Evolutionary conservation across 805 yeast genomes (phyloP).

Genomic region (Torulaspora franciscae): DNA sequence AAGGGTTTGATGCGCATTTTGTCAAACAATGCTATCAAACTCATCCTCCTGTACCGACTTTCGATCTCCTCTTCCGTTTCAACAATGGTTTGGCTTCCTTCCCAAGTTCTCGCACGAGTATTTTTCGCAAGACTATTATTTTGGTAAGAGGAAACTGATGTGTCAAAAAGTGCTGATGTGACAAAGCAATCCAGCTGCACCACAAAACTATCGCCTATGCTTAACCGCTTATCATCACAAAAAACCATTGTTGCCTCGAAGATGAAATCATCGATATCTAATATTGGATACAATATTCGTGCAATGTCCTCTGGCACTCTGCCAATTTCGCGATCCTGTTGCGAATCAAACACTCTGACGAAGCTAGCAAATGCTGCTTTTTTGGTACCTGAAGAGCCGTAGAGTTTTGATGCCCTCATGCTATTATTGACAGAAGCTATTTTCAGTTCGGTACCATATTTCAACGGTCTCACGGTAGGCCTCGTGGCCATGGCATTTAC

Average conservation of each 20-base stretch:
- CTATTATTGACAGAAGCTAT: conserved; percentile 37
- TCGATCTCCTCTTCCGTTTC: conserved; percentile 53
- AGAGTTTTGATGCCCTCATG: conserved; percentile 19
- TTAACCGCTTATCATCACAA: conserved; percentile 49
- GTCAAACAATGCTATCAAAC: conserved; percentile 52
- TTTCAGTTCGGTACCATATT: conserved; percentile 42
- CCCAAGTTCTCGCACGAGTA: conserved; percentile 18
- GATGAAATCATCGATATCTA: conserved; percentile 50
- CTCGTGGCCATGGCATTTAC: conserved; percentile 70
- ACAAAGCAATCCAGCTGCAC: conserved; percentile 66
- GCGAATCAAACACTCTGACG: conserved; percentile 33
- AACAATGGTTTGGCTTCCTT: conserved; percentile 22
- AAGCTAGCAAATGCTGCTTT: conserved; percentile 32
- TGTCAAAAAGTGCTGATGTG: conserved; percentile 34
- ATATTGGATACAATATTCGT: conserved; percentile 52
- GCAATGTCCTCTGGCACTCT: conserved; percentile 70
- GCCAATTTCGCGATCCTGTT: conserved; percentile 57
- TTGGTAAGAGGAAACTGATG: conserved; percentile 6
- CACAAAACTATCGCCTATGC: conserved; percentile 72
- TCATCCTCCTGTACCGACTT: conserved; percentile 49
- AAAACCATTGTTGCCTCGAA: conserved; percentile 57
- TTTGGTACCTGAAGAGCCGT: conserved; percentile 23
- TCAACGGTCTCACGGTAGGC: conserved; percentile 45
- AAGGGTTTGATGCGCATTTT: conserved; percentile 36
- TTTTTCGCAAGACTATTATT: background rate